Base-by-base conservation (phyloP, 768 basidiomycete species). In the Lactarius akahatsu region DNA sequence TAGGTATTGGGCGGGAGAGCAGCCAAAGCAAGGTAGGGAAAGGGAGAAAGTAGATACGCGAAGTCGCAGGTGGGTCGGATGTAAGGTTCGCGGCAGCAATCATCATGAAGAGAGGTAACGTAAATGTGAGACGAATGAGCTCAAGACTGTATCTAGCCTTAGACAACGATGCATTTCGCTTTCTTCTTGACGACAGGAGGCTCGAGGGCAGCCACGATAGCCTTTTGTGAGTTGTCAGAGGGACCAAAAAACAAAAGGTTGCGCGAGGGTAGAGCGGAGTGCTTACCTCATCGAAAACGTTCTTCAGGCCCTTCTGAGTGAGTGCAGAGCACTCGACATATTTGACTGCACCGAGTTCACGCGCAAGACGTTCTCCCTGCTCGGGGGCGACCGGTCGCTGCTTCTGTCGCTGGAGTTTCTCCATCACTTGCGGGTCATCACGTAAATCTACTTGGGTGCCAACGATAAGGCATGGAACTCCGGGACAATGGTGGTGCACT, bases 281-380 rank as follows among this genome's bases (percentile, higher is more conserved):
- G 81, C 90, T 76, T 77, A 93, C 95, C 90, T 99, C 97, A 77
- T 99, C 97, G 76, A 99, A 99, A 69, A 99, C 97, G 78, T 98
- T 98, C 91, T 99, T 99, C 78, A 99, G 79, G 34, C 97, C 97
- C 84, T 95, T 94, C 85, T 99, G 97, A 72, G 96, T 99, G 83
- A 99, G 80, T 61, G 97, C 97, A 63, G 96, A 98, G 80, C 97
- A 99, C 80, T 99, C 97, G 59, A 98, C 96, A 76, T 97, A 99
- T 78, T 98, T 99, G 78, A 98, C 96, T 34, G 96, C 96, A 38
- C 97, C 97, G 45, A 99, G 83, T 73, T 99, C 97, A 78, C 93
- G 82, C n/a, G 97, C 96, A 73, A 99, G 89, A 74, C 92, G 80
- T 77, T 98, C 95, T 65, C 96, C 97, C 74, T 90, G 86, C 73